Conservation (phyloP, 2,329 filamentous ascomycete genomes). For the Fusarium beomiforme region DNA sequence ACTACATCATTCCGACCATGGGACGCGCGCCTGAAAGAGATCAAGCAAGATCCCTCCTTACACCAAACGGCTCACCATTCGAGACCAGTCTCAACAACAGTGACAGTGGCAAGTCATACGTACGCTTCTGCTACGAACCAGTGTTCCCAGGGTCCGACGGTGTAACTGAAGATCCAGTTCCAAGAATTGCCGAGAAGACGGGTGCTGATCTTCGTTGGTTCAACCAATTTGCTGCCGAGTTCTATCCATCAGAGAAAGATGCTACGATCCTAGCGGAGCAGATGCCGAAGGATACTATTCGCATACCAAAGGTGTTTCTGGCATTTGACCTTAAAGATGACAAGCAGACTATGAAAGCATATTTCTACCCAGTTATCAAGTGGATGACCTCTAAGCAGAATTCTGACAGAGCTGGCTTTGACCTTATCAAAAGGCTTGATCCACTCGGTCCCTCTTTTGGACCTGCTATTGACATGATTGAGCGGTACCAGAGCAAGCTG, state of each 20-base stretch:
- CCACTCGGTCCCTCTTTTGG: conserved; percentile 21
- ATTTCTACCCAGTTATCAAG: conserved; percentile 42
- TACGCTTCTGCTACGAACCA: conserved; percentile 21
- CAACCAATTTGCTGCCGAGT: conserved; percentile 30
- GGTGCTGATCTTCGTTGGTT: conserved; percentile 35
- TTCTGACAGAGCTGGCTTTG: conserved; percentile 33
- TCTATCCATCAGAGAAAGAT: conserved; percentile 35
- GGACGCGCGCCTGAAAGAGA: background rate
- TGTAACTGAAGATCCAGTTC: conserved; percentile 7
- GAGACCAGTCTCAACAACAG: conserved; percentile 20
- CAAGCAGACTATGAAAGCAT: conserved; percentile 36
- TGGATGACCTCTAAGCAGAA: conserved; percentile 35
- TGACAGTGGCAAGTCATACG: conserved; percentile 17
- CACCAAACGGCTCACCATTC: conserved; percentile 16
- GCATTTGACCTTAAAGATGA: conserved; percentile 41
- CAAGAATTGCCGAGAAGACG: background rate
- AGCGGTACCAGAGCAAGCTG: conserved; percentile 26
- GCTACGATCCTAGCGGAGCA: conserved; percentile 5
- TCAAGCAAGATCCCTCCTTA: conserved; percentile 15
- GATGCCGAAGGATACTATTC: conserved; percentile 28
- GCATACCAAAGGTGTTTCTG: conserved; percentile 38
- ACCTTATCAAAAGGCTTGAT: conserved; percentile 36
- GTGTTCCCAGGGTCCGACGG: conserved; percentile 23
- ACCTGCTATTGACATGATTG: conserved; percentile 29
- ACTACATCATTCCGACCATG: conserved; percentile 15